Base-by-base conservation (phyloP, 495 filamentous ascomycete genomes). In the Hypoxylon fragiforme region DNA sequence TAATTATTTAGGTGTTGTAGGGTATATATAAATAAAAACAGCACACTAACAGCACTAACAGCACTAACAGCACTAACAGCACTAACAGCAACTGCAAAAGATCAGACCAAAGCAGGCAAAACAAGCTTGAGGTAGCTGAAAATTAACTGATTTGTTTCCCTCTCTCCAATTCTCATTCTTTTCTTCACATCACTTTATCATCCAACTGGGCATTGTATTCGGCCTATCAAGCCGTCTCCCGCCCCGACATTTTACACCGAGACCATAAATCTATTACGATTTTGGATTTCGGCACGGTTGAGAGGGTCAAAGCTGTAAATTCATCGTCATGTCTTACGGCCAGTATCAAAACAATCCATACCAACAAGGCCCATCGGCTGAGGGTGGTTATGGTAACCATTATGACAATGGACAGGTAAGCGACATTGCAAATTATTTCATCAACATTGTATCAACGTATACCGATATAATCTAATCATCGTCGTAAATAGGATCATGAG, bases 321-420 rank as follows among this genome's bases (percentile, higher is more conserved):
- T 28, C 24, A 3, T 62, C 61, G 64, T 41, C 51, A 79, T 79
- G 76, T 76, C 75, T 40, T 72, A 76, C 53, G 58, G 60, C 19
- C 65, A 66, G 40, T 68, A 71, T 57, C 57, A 65, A 49, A 54
- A 48, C 48, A 70, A 66, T 50, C 73, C 69, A 24, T 79, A 79
- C 62, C 67, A 69, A 30, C 70, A 77, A 59, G 73, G 63, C 20
- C 71, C 78, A 1, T 20, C 53, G 24, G 70, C 69, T 26, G 73
- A 78, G 57, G 67, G 69, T 46, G 81, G 81, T 15, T 81, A 82
- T 44, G 24, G 24, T n/a, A n/a, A n/a, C n/a, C n/a, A n/a, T 4
- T 28, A 28, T 28, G 76, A 44, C 34, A 62, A 70, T 50, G 56
- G 44, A 26, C 65, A 70, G 57, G 65, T 68, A 54, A 65, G 58